Evolutionary conservation across 306 rosid genomes (phyloP), one percentile per base, ranked within the genome.

Genomic region (Myrica gale): DNA sequence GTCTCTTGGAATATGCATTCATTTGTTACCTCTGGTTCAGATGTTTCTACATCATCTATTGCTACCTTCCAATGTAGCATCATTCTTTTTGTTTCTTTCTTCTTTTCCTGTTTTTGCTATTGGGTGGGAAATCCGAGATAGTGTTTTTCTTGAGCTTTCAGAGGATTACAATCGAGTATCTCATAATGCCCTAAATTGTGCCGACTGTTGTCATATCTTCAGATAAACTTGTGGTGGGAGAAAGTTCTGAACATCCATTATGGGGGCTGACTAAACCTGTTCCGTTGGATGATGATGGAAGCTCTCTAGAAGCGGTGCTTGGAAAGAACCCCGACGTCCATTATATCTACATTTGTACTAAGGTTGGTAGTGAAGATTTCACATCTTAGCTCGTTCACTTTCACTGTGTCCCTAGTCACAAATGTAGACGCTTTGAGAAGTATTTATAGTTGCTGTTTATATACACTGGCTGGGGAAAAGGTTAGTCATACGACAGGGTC

Each of bases 261-360:
- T 89, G 98, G 98, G 93, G 90, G 76, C 84, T 93, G 82, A 89
- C 91, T 32, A 86, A 82, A 68, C 91, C 92, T 71, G 78, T 93
- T 82, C 90, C 96, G 16, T 81, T 85, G 45, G 84, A 90, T 82
- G 79, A 84, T 20, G 92, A 88, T 73, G 92, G 84, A 69, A 87
- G 84, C 82, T 81, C 88, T 2, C 85, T 82, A 82, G 95, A 88
- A 79, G 85, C 81, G 63, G 80, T 76, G 68, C 86, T 93, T 3
- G 98, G 96, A 77, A 73, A 61, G 72, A 89, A 88, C 73, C 88
- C 90, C 12, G 94, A 93, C 60, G 91, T 92, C 61, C 96, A 90
- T 81, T 93, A 82, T 69, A 88, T 93, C 53, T 93, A 90, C 75
- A 68, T 90, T 66, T 93, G 96, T 81, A 87, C 83, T 2, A 90